A percentile compares a stretch with the other conserved stretches of the same genome.
phyloP scores from a whole-genome alignment of 2,329 filamentous ascomycete species.

The Diaporthe vexans region DNA sequence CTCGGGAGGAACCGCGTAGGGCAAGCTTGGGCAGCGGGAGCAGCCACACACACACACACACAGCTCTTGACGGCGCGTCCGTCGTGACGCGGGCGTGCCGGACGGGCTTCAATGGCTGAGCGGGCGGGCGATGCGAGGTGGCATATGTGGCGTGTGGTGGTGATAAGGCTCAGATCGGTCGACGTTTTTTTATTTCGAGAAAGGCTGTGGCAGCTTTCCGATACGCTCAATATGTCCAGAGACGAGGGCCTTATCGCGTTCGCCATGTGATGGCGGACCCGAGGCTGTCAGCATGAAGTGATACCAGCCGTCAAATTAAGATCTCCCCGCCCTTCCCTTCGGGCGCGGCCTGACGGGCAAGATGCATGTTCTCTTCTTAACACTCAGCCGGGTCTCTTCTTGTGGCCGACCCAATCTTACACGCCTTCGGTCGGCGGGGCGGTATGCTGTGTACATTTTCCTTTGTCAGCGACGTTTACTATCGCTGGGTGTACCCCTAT shows the following conservation, averaged over 20 bases:
- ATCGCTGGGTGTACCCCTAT: not conserved
- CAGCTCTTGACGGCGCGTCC: not conserved
- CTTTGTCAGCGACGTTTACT: too few relatives aligned
- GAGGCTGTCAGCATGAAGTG: not conserved
- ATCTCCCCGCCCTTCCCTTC: not conserved
- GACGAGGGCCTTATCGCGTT: too few relatives aligned
- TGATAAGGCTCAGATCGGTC: not conserved
- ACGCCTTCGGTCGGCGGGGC: not conserved
- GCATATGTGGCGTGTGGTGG: not conserved
- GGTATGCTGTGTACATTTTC: not conserved
- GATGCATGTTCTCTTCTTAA: not conserved
- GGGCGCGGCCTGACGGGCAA: not conserved
- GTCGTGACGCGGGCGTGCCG: conserved; percentile 2
- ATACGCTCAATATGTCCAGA: too few relatives aligned
- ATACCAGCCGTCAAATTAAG: not conserved
- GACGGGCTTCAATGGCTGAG: not conserved
- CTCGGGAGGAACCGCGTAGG: not conserved
- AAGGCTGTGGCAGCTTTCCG: not conserved
- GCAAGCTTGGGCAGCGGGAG: not conserved
- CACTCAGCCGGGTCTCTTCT: not conserved
- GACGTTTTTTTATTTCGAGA: too few relatives aligned
- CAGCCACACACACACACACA: not conserved
- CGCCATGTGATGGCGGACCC: too few relatives aligned
- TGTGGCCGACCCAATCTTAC: not conserved
- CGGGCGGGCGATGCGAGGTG: not conserved